A percentile compares a stretch with the other conserved stretches of the same genome.
phyloP scores from a whole-genome alignment of 352 stramenopile genomes.

The Pelagophyceae sp. region DNA sequence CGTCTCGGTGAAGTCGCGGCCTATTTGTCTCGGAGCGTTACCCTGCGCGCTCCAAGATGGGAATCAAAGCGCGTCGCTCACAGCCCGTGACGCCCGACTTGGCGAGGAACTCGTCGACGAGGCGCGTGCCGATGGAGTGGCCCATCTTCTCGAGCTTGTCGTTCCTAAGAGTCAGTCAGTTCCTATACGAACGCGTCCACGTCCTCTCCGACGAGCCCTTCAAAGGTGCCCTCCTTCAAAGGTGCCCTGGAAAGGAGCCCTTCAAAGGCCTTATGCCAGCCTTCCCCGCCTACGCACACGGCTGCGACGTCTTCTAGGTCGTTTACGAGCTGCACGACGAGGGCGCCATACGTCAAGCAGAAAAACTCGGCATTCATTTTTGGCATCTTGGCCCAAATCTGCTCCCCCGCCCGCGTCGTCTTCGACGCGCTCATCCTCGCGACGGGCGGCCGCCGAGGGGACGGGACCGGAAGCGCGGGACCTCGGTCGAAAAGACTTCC shows the following conservation, averaged over 20 bases:
- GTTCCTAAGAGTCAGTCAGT: constrained; percentile 46
- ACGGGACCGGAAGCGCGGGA: too few relatives aligned
- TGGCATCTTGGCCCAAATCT: constrained; percentile 80
- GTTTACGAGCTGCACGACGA: constrained; percentile 90
- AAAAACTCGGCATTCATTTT: constrained; percentile 98
- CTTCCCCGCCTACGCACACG: constrained; percentile 40
- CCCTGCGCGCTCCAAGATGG: too few relatives aligned
- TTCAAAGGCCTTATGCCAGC: too few relatives aligned
- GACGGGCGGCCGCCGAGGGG: too few relatives aligned
- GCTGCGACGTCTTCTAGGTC: constrained; percentile 87
- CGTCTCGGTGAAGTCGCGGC: constrained; percentile 80
- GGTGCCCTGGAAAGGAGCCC: too few relatives aligned
- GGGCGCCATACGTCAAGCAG: constrained; percentile 89
- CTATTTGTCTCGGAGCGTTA: too few relatives aligned
- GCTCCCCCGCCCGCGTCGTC: constrained; percentile 51
- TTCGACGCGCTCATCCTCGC: background rate
- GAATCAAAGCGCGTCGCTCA: too few relatives aligned
- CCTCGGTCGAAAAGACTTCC: too few relatives aligned
- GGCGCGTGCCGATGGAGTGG: constrained; percentile 90
- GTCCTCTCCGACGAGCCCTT: too few relatives aligned
- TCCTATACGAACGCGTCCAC: too few relatives aligned
- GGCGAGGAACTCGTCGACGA: constrained; percentile 94
- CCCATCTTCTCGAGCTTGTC: constrained; percentile 91
- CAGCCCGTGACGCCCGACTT: constrained; percentile 68
- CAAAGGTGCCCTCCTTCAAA: too few relatives aligned